These are phyloP conservation scores for Leccinellum albellum DNA, from an alignment of 768 basidiomycete species.

Conservation along the genomic window DNA sequence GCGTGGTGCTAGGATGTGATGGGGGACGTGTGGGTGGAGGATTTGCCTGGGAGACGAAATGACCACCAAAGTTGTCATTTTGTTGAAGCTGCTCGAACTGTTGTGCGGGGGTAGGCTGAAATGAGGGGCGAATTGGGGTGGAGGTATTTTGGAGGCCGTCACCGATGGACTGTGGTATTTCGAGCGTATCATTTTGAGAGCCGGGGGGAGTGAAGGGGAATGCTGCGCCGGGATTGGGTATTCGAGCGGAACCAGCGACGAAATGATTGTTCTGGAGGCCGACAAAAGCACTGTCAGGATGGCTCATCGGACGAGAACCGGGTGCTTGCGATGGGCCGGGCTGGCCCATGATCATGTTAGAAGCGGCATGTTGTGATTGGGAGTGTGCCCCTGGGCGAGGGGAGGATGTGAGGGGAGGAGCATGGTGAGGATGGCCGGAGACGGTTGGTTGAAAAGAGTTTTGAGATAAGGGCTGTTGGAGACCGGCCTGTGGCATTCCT, in stretches of 20 bases:
- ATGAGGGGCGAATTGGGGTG: conserved; percentile 35
- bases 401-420: conserved; percentile 29
- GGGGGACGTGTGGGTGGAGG: conserved; percentile 42
- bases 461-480: conserved; percentile 30
- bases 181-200: conserved; percentile 46
- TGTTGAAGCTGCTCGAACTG: conserved; percentile 56
- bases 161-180: conserved; percentile 42
- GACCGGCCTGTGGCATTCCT: conserved; percentile 27
- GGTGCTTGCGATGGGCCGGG: conserved; percentile 29
- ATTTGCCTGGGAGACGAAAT: conserved; percentile 38
- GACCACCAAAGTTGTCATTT: conserved; percentile 29
- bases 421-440: conserved; percentile 28
- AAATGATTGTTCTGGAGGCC: conserved; percentile 38
- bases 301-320: conserved; percentile 38
- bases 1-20: conserved; percentile 36
- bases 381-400: conserved; percentile 28
- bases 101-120: conserved; percentile 61
- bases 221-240: conserved; percentile 31
- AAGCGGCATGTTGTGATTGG: conserved; percentile 26
- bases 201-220: conserved; percentile 47
- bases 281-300: conserved; percentile 46
- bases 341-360: conserved; percentile 30
- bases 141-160: conserved; percentile 38
- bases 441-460: conserved; percentile 27
- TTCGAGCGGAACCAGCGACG: conserved; percentile 34